These are phyloP conservation scores for Solanum paucissectum DNA, from an alignment of 257 asterid species.

Conservation along the genomic window DNA sequence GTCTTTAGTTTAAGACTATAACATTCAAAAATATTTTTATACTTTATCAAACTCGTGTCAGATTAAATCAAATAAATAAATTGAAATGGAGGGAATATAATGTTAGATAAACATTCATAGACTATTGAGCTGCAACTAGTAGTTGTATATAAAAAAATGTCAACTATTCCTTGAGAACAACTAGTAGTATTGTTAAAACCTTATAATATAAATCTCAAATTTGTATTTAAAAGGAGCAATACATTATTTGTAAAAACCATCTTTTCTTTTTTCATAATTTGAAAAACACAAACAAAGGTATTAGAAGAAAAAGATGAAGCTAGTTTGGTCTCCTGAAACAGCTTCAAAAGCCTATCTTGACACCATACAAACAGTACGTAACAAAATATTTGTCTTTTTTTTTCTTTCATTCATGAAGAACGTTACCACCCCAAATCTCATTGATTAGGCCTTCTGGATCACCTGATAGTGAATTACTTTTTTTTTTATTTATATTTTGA, in stretches of 20 bases:
- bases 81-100: neutral
- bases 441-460: neutral
- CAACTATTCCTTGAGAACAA: neutral
- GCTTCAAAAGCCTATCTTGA: neutral
- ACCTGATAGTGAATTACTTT: neutral
- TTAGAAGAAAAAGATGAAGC: neutral
- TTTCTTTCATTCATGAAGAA: neutral
- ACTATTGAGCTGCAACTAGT: neutral
- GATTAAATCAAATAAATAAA: neutral
- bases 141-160: neutral
- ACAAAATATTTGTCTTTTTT: neutral
- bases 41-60: too few species aligned
- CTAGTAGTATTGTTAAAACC: neutral
- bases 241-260: neutral
- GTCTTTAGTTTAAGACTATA: too few species aligned
- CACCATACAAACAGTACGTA: constrained; percentile 2
- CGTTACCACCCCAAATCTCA: neutral
- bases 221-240: neutral
- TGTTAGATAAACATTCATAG: neutral
- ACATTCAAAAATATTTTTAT: too few species aligned
- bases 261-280: neutral
- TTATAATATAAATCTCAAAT: neutral
- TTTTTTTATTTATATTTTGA: neutral
- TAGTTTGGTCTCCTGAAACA: neutral
- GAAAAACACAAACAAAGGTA: neutral